Percentiles rank a stretch among this genome's conserved stretches.
phyloP scores from a whole-genome alignment of 2,329 filamentous ascomycete genomes.

The Calonectria multiphialidica region DNA sequence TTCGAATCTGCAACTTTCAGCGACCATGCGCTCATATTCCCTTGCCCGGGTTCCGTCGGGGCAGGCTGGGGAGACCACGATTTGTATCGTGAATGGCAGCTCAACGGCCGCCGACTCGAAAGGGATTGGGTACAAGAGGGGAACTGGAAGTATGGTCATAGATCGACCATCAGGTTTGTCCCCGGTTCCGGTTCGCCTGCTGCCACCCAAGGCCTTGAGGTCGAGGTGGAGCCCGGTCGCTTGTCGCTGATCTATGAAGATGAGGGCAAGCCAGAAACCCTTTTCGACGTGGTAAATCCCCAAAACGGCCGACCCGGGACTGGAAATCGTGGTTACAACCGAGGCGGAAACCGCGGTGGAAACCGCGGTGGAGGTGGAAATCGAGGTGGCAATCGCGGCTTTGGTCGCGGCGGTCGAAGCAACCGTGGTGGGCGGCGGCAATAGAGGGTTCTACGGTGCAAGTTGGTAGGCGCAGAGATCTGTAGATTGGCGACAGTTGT shows the following conservation, averaged over 20 bases:
- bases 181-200: background rate
- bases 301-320: too few relatives aligned
- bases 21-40: background rate
- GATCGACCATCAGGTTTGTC: background rate
- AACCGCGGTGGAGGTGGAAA: too few relatives aligned
- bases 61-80: background rate
- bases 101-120: background rate
- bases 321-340: too few relatives aligned
- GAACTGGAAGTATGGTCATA: background rate
- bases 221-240: background rate
- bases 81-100: background rate
- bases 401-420: too few relatives aligned
- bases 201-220: background rate
- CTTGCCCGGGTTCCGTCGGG: background rate
- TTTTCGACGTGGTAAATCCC: background rate
- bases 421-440: background rate
- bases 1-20: background rate
- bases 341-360: too few relatives aligned
- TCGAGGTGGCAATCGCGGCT: too few relatives aligned
- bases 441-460: background rate
- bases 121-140: background rate
- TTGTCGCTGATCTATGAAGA: background rate
- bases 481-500: background rate
- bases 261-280: background rate
- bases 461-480: background rate